phyloP scores from a whole-genome alignment of 179 eudicot species.

The Spinacia oleracea region DNA sequence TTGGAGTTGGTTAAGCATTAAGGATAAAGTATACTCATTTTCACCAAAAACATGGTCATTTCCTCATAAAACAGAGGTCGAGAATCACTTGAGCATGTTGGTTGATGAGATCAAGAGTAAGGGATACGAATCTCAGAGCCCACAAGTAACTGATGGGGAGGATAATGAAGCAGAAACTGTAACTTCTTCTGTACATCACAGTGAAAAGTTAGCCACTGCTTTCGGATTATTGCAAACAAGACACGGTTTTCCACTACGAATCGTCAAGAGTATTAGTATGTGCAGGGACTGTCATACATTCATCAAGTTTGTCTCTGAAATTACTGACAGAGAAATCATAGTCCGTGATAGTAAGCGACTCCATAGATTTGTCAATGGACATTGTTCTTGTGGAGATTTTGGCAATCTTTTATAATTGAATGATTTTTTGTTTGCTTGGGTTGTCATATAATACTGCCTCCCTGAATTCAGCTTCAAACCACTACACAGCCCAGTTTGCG shows the following conservation, averaged over 20 bases:
- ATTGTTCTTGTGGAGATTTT: conserved; percentile 74
- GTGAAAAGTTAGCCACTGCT: conserved; percentile 71
- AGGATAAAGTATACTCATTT: conserved; percentile 59
- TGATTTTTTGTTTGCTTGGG: conserved; percentile 7
- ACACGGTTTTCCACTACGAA: conserved; percentile 37
- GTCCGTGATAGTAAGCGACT: conserved; percentile 70
- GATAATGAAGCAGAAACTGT: conserved; percentile 24
- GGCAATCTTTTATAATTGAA: conserved; percentile 39
- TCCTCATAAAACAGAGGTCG: conserved; percentile 30
- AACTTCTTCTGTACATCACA: conserved; percentile 44
- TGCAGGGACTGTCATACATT: conserved; percentile 70
- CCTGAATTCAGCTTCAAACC: neutral
- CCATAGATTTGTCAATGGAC: conserved; percentile 57
- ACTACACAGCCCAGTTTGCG: neutral
- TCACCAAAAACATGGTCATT: conserved; percentile 29
- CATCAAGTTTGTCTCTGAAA: conserved; percentile 50
- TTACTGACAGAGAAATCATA: conserved; percentile 54
- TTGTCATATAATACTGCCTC: neutral
- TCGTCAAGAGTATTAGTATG: conserved; percentile 62
- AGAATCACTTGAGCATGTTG: conserved; percentile 40
- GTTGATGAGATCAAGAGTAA: conserved; percentile 37
- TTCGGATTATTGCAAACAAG: conserved; percentile 59
- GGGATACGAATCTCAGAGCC: conserved; percentile 38
- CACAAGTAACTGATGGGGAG: conserved; percentile 33
- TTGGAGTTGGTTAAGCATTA: conserved; percentile 74